phyloP scores from a whole-genome alignment of 192 early-diverging fungal genomes.

The Phycomyces nitens region DNA sequence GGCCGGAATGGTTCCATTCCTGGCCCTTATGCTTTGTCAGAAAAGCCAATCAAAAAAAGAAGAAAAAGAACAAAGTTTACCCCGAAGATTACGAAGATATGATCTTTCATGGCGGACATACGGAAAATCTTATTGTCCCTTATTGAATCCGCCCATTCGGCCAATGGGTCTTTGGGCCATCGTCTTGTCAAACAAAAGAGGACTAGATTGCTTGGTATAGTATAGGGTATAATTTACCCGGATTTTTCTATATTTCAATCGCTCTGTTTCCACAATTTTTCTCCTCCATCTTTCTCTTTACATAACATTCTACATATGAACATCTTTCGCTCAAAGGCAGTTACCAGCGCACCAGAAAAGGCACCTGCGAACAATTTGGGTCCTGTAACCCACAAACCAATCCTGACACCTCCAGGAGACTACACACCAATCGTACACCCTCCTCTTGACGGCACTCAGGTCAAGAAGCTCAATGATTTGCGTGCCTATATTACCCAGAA shows the following conservation, averaged over 20 bases:
- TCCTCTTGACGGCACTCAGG: slow-evolving; percentile 25
- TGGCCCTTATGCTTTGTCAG: too few relatives aligned
- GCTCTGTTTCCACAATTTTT: not conserved
- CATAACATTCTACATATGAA: slow-evolving; percentile 5
- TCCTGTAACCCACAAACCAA: slow-evolving; percentile 20
- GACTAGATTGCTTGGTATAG: too few relatives aligned
- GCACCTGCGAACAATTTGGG: slow-evolving; percentile 2
- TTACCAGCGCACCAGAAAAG: not conserved
- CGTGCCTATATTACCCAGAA: slow-evolving; percentile 17
- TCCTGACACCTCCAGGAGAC: slow-evolving; percentile 21
- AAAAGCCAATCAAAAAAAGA: too few relatives aligned
- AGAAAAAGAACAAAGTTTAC: too few relatives aligned
- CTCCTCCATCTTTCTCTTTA: not conserved
- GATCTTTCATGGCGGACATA: too few relatives aligned
- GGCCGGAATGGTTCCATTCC: too few relatives aligned
- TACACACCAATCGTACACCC: slow-evolving; percentile 8
- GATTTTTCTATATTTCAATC: slow-evolving; percentile 5
- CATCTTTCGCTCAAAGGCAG: slow-evolving; percentile 9
- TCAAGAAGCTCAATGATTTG: slow-evolving; percentile 20
- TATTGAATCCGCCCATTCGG: too few relatives aligned
- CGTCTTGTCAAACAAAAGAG: too few relatives aligned
- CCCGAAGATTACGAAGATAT: too few relatives aligned
- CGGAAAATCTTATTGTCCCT: too few relatives aligned
- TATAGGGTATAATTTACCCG: too few relatives aligned
- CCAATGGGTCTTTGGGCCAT: too few relatives aligned